Conservation (phyloP, 257 asterid species). For the Eustoma russellianum region DNA sequence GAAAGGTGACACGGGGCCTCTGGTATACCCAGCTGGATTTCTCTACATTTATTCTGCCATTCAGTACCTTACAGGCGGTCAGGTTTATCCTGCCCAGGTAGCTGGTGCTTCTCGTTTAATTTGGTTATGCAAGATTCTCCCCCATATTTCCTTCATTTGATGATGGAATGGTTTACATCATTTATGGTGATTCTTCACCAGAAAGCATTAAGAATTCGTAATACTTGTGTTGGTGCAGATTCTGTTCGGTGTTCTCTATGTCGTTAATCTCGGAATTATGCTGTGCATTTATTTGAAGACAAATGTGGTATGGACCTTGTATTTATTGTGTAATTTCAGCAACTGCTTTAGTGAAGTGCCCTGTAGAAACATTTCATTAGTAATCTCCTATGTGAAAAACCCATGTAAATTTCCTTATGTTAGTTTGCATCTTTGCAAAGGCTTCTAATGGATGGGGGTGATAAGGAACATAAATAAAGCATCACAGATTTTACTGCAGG, state of each 20-base stretch:
- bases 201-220: too few relatives aligned
- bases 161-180: too few relatives aligned
- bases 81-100: constrained; percentile 85
- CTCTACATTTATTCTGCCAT: constrained; percentile 80
- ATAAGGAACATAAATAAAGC: too few relatives aligned
- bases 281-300: constrained; percentile 71
- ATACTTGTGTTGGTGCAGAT: constrained; percentile 38
- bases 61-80: constrained; percentile 72
- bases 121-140: not conserved
- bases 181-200: too few relatives aligned
- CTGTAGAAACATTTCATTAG: not conserved
- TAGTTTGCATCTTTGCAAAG: not conserved
- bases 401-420: not conserved
- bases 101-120: constrained; percentile 2
- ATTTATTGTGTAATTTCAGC: not conserved
- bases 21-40: constrained; percentile 97
- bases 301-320: constrained; percentile 52
- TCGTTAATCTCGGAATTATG: constrained; percentile 72
- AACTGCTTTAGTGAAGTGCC: not conserved
- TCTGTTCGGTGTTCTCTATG: constrained; percentile 70
- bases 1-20: constrained; percentile 94
- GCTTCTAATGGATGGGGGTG: too few relatives aligned
- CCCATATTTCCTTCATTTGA: too few relatives aligned
- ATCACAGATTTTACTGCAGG: too few relatives aligned
- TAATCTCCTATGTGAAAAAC: too few relatives aligned